phyloP scores from a whole-genome alignment of 345 rosid genomes.

The Camelina hispida region DNA sequence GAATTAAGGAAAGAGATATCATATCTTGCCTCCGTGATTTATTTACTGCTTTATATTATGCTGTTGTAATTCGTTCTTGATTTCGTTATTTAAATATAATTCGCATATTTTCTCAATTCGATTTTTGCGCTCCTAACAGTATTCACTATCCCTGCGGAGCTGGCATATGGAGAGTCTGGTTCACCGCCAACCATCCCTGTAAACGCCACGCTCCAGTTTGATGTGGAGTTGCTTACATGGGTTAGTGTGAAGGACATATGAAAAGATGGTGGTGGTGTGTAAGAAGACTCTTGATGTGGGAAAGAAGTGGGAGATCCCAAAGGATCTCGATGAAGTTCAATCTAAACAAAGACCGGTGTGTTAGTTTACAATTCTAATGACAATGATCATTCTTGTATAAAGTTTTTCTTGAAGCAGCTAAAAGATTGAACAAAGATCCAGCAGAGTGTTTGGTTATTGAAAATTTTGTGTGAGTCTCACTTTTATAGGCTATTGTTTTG shows the following conservation, averaged over 20 bases:
- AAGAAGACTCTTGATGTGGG: slow-evolving; percentile 71
- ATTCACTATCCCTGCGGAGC: slow-evolving; percentile 80
- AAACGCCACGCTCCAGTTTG: slow-evolving; percentile 82
- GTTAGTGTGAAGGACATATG: slow-evolving; percentile 82
- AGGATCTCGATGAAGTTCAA: slow-evolving; percentile 71
- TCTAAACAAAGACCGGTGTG: too few relatives aligned
- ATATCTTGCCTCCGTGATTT: too few relatives aligned
- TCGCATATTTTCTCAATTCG: too few relatives aligned
- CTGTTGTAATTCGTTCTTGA: too few relatives aligned
- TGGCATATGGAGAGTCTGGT: slow-evolving; percentile 87
- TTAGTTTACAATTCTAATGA: not conserved
- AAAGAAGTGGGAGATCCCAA: slow-evolving; percentile 88
- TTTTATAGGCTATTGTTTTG: not conserved
- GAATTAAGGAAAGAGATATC: too few relatives aligned
- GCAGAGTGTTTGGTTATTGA: slow-evolving; percentile 80
- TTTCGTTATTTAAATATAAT: too few relatives aligned
- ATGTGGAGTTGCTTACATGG: slow-evolving; percentile 82
- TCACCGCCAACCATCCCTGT: slow-evolving; percentile 94
- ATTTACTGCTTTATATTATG: too few relatives aligned
- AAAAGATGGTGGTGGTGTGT: slow-evolving; percentile 78
- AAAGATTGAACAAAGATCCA: slow-evolving; percentile 58
- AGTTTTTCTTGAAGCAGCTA: slow-evolving; percentile 91
- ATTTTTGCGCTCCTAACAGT: too few relatives aligned
- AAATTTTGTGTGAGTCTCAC: slow-evolving; percentile 72
- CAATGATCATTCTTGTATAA: not conserved